A percentile compares a stretch with the other conserved stretches of the same genome.
phyloP scores from a whole-genome alignment of 257 asterid species.

The Handroanthus guayacan region DNA sequence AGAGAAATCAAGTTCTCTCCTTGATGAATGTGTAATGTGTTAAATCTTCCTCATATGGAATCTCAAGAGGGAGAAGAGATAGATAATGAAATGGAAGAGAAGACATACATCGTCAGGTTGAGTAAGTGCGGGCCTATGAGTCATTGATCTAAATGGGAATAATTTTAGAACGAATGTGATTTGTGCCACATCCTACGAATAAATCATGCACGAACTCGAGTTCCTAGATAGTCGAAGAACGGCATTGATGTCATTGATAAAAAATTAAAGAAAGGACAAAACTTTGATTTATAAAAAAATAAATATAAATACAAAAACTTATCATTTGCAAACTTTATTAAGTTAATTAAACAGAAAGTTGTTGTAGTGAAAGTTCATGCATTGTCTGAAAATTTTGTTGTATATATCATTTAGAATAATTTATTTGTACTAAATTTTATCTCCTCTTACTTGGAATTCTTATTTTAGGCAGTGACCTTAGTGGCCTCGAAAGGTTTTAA shows the following conservation, averaged over 20 bases:
- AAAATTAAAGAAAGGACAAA: no score
- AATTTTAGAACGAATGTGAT: no score
- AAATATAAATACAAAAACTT: slow-evolving; percentile 38
- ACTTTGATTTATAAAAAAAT: no score
- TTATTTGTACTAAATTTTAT: slow-evolving; percentile 16
- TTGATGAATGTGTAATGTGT: background rate
- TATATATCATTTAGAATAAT: background rate
- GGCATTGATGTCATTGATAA: no score
- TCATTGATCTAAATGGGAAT: no score
- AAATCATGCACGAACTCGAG: no score
- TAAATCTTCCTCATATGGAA: slow-evolving; percentile 25
- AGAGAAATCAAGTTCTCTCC: slow-evolving; percentile 25
- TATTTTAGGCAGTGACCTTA: slow-evolving; percentile 24
- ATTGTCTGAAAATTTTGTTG: background rate
- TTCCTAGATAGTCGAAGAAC: no score
- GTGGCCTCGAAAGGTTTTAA: slow-evolving; percentile 34
- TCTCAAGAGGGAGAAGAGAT: slow-evolving; percentile 26
- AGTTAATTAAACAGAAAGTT: slow-evolving; percentile 31
- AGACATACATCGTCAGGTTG: slow-evolving; percentile 48
- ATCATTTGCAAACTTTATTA: slow-evolving; percentile 37
- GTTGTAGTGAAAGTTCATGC: slow-evolving; percentile 38
- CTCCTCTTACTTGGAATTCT: background rate
- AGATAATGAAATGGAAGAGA: slow-evolving; percentile 23
- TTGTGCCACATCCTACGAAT: no score
- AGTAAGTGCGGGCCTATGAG: background rate